phyloP scores from a whole-genome alignment of 116 monocot species.

The Posidonia oceanica region DNA sequence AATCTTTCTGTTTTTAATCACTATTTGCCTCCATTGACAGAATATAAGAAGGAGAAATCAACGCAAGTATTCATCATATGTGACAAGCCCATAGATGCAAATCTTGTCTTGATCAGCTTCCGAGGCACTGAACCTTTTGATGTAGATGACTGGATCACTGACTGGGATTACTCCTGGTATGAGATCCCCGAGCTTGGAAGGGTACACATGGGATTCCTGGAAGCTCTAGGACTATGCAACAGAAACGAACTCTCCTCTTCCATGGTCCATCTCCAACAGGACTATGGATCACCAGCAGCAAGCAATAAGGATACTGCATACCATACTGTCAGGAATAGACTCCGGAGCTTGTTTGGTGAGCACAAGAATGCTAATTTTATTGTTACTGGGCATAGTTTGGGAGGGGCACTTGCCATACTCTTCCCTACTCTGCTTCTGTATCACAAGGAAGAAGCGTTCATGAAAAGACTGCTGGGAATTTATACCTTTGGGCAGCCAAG shows the following conservation, averaged over 20 bases:
- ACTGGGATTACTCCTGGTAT: slow-evolving; percentile 90
- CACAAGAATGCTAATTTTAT: slow-evolving; percentile 37
- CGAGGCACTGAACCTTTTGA: slow-evolving; percentile 68
- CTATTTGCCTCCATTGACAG: slow-evolving; percentile 12
- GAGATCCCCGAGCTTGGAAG: slow-evolving; percentile 53
- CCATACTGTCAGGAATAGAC: slow-evolving; percentile 23
- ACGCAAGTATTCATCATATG: slow-evolving; percentile 52
- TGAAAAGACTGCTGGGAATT: slow-evolving; percentile 29
- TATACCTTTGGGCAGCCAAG: slow-evolving; percentile 71
- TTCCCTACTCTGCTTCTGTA: slow-evolving; percentile 36
- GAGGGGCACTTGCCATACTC: slow-evolving; percentile 51
- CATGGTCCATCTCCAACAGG: background rate
- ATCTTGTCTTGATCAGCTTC: slow-evolving; percentile 51
- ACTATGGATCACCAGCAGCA: background rate
- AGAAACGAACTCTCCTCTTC: slow-evolving; percentile 24
- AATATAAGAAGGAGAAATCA: slow-evolving; percentile 23
- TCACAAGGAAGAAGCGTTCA: slow-evolving; percentile 29
- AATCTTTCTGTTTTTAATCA: background rate
- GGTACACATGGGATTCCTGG: slow-evolving; percentile 86
- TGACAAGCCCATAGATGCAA: slow-evolving; percentile 30
- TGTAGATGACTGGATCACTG: slow-evolving; percentile 54
- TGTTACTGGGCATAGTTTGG: slow-evolving; percentile 63
- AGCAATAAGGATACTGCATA: slow-evolving; percentile 25
- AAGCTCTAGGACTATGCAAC: slow-evolving; percentile 55
- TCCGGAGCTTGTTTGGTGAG: slow-evolving; percentile 26